A percentile compares a stretch with the other conserved stretches of the same genome.
phyloP scores from a whole-genome alignment of 2,329 filamentous ascomycete genomes.

The Aspergillus udagawae region DNA sequence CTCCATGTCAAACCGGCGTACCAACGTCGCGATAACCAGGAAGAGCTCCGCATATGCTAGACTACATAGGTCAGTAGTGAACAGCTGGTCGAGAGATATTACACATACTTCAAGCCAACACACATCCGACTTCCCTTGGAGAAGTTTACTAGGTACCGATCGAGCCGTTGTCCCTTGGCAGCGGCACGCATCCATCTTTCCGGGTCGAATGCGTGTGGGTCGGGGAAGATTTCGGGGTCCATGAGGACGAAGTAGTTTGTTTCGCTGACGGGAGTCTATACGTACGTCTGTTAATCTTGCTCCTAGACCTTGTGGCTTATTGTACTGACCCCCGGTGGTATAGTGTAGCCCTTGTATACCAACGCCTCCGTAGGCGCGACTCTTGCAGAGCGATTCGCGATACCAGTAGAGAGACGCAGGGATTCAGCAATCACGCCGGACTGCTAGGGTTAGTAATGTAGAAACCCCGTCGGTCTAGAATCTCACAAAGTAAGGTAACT shows the following conservation, averaged over 20 bases:
- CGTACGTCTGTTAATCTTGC: not conserved
- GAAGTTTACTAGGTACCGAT: constrained; percentile 23
- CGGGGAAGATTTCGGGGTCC: constrained; percentile 20
- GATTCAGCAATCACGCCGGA: constrained; percentile 20
- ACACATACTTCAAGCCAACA: constrained; percentile 22
- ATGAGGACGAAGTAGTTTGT: constrained; percentile 18
- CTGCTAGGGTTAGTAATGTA: constrained; percentile 1
- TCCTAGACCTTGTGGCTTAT: not conserved
- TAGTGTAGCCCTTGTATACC: constrained; percentile 26
- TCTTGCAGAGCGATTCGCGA: constrained; percentile 27
- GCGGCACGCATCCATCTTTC: constrained; percentile 22
- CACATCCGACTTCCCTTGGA: constrained; percentile 22
- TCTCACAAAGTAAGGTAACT: constrained; percentile 38
- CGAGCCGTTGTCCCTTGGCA: constrained; percentile 13
- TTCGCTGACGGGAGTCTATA: constrained; percentile 18
- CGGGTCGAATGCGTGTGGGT: constrained; percentile 22
- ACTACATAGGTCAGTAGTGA: constrained; percentile 5
- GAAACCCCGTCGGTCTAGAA: no score
- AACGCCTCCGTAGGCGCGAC: constrained; percentile 22
- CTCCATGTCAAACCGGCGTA: constrained; percentile 4
- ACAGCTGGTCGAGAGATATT: not conserved
- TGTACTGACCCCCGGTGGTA: constrained; percentile 26
- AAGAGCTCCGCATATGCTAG: constrained; percentile 11
- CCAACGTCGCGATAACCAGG: constrained; percentile 1
- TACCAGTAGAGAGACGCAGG: constrained; percentile 41